Percentiles rank a stretch among this genome's conserved stretches.
Conservation (phyloP, 768 basidiomycete genomes). For the Boletus sensibilis region DNA sequence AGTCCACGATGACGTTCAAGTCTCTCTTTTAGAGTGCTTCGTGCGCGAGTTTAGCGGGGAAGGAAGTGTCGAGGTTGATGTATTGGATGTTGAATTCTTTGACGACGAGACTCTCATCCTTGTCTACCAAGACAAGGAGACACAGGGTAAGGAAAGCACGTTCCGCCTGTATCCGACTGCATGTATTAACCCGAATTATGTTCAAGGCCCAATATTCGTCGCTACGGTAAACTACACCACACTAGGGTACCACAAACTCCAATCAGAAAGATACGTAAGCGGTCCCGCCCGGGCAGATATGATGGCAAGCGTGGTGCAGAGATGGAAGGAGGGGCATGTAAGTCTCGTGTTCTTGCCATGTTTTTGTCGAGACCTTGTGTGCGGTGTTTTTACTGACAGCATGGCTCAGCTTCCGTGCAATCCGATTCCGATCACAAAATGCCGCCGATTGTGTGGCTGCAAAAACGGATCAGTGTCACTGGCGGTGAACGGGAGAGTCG, state of each 20-base stretch:
- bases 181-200: constrained; percentile 34
- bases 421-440: constrained; percentile 53
- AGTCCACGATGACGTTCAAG: constrained; percentile 40
- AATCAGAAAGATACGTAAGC: constrained; percentile 50
- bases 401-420: constrained; percentile 48
- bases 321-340: constrained; percentile 65
- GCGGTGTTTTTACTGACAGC: constrained; percentile 34
- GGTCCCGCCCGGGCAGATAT: constrained; percentile 61
- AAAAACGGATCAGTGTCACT: constrained; percentile 53
- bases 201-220: constrained; percentile 53
- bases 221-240: constrained; percentile 62
- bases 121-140: constrained; percentile 52
- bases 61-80: constrained; percentile 40
- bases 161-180: constrained; percentile 16
- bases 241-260: constrained; percentile 57
- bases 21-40: constrained; percentile 53
- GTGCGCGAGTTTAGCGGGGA: constrained; percentile 34
- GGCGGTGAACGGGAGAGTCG: constrained; percentile 71
- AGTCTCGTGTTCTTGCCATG: constrained; percentile 37
- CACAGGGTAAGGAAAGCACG: constrained; percentile 43
- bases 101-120: constrained; percentile 70
- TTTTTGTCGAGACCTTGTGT: constrained; percentile 28
- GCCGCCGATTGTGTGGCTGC: constrained; percentile 54
- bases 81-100: constrained; percentile 75
- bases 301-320: constrained; percentile 54